Evolutionary conservation across 75 land plant genomes (phyloP).

Genomic region (Isoetes taiwanensis): DNA sequence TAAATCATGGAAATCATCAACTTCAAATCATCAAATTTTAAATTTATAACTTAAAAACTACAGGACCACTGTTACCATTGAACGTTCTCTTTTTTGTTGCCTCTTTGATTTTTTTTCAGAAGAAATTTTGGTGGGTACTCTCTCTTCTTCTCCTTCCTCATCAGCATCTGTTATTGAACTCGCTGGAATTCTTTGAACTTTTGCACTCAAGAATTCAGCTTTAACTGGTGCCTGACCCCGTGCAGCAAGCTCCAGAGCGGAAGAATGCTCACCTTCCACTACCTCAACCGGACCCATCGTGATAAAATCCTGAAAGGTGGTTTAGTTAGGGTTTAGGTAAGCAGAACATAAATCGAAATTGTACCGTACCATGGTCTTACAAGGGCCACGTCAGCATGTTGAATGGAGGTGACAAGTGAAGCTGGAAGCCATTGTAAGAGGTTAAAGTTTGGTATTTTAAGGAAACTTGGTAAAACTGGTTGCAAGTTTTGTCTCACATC

Average conservation of each 20-base stretch:
- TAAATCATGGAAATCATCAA: neutral
- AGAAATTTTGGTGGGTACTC: conserved; percentile 15
- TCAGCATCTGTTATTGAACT: neutral
- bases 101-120: conserved; percentile 84
- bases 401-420: too few species aligned
- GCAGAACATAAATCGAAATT: too few species aligned
- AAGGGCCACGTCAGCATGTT: too few species aligned
- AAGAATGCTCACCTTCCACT: too few species aligned
- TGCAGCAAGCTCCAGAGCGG: conserved; percentile 73
- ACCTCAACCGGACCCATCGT: too few species aligned
- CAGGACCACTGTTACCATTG: conserved; percentile 31
- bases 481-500: too few species aligned
- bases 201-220: conserved; percentile 45
- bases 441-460: too few species aligned
- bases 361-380: too few species aligned
- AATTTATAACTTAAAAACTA: neutral
- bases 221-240: conserved; percentile 84
- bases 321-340: too few species aligned
- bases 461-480: too few species aligned
- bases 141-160: neutral
- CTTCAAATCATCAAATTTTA: neutral
- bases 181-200: conserved; percentile 19
- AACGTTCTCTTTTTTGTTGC: conserved; percentile 70
- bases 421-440: too few species aligned
- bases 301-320: too few species aligned